Base-by-base conservation (phyloP, 176 grass and related monocot genomes). In the Musa itinerans region DNA sequence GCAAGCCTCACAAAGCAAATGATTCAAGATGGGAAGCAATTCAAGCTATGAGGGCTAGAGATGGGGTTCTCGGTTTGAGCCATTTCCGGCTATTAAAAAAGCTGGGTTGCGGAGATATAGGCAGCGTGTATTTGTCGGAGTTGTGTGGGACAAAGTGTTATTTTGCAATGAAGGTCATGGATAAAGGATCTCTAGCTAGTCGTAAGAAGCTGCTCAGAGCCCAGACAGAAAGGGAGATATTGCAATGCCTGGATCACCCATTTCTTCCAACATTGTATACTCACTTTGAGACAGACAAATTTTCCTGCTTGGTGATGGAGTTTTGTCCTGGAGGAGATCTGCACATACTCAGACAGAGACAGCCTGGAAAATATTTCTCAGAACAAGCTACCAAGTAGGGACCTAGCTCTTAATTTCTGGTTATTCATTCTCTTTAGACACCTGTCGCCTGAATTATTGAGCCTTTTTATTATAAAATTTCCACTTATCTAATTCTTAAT, bases 271-370 rank as follows among this genome's bases (percentile, higher is more conserved):
- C 91, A 43, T 69, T 93, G 78, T 93, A 87, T 63, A 87, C 87
- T n/a, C 91, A 90, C 69, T 90, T 93, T 54, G 91, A 93, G 80
- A 93, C 91, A 0, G 91, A 90, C 54, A 93, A 93, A 49, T 90
- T 93, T 79, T 87, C 87, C 54, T 93, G 91, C 70, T 81, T 93
- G 81, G 91, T 93, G 52, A 93, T 93, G 91, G 91, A 93, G 87
- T 93, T 90, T 75, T 93, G 91, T 69, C 87, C 87, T 79, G 91
- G 91, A 74, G 91, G 91, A 48, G 87, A 93, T 74, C 79, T 93
- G 22, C 91, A 93, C 81, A 90, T 81, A 62, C 75, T 90, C 55
- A 76, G 91, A 8, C 91, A 93, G 79, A 93, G 80, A 71, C 91
- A 93, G 63, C 91, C 87, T 56, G 91, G 85, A 19, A 90, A 89